Conservation (phyloP, 2,329 filamentous ascomycete species). For the Fusarium sororula region DNA sequence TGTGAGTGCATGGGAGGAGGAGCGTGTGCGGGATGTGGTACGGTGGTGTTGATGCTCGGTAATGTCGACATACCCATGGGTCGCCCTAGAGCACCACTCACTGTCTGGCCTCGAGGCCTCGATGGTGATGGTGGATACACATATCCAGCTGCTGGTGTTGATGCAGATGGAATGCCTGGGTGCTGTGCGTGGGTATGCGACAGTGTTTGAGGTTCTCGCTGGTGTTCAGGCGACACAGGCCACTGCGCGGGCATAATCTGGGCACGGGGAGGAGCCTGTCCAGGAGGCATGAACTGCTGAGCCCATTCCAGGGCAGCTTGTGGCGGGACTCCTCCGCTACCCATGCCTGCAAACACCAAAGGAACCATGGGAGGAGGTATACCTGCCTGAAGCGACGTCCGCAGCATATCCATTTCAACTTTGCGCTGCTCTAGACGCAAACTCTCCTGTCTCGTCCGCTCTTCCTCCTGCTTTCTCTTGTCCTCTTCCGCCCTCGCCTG, state of each 20-base stretch:
- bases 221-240: conserved; percentile 62
- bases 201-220: conserved; percentile 61
- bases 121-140: conserved; percentile 61
- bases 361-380: conserved; percentile 80
- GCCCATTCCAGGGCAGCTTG: conserved; percentile 72
- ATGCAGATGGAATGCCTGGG: conserved; percentile 46
- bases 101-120: conserved; percentile 60
- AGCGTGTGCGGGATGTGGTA: conserved; percentile 48
- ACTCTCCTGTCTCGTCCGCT: conserved; percentile 71
- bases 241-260: conserved; percentile 62
- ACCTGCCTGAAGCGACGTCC: conserved; percentile 73
- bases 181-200: conserved; percentile 54
- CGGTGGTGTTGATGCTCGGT: conserved; percentile 57
- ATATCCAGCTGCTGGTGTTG: conserved; percentile 53
- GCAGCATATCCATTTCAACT: conserved; percentile 77
- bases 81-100: conserved; percentile 53
- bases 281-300: conserved; percentile 69
- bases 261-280: conserved; percentile 55
- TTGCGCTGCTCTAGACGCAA: conserved; percentile 76
- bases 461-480: conserved; percentile 76
- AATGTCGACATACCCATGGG: conserved; percentile 51
- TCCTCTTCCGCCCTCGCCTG: conserved; percentile 78
- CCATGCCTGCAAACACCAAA: conserved; percentile 77
- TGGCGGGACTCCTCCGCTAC: conserved; percentile 65
- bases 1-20: conserved; percentile 51